These are phyloP conservation scores for Hypericum perforatum DNA, from an alignment of 345 rosid genomes.

Conservation along the genomic window DNA sequence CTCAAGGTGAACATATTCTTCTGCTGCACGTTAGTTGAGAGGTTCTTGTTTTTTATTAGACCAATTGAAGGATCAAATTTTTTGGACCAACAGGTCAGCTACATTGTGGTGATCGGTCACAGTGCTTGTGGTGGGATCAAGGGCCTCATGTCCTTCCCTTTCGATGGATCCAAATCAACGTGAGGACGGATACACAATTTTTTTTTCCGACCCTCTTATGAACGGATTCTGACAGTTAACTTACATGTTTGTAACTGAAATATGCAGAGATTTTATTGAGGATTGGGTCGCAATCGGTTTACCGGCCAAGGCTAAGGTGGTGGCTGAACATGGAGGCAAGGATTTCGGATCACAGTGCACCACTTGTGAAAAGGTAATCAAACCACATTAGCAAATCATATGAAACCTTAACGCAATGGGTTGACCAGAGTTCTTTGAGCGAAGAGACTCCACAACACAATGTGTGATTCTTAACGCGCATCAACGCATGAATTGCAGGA, in stretches of 20 bases:
- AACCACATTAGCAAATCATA: no score
- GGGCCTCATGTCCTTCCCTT: slow-evolving; percentile 83
- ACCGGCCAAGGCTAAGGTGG: slow-evolving; percentile 70
- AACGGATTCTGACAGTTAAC: background rate
- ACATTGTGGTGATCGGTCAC: slow-evolving; percentile 89
- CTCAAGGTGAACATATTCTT: slow-evolving; percentile 48
- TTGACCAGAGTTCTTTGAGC: no score
- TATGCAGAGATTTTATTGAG: slow-evolving; percentile 83
- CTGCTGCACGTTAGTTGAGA: background rate
- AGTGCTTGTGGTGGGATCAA: slow-evolving; percentile 94
- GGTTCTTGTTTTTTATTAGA: background rate
- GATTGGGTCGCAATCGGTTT: slow-evolving; percentile 80
- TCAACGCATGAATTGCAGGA: slow-evolving; percentile 39
- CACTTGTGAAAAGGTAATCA: slow-evolving; percentile 81
- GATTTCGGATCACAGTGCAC: slow-evolving; percentile 40
- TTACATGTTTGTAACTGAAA: slow-evolving; percentile 3
- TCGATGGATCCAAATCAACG: slow-evolving; percentile 67
- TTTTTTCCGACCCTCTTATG: background rate
- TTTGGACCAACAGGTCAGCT: slow-evolving; percentile 38
- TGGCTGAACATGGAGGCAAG: slow-evolving; percentile 26
- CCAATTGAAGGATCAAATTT: background rate
- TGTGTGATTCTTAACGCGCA: background rate
- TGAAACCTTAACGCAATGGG: no score
- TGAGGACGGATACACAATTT: slow-evolving; percentile 11
- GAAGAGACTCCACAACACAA: no score